Percentiles rank a stretch among this genome's conserved stretches.
Evolutionary conservation across 1,284 basidiomycete genomes (phyloP).

Genomic region (Ganoderma leucocontextum): DNA sequence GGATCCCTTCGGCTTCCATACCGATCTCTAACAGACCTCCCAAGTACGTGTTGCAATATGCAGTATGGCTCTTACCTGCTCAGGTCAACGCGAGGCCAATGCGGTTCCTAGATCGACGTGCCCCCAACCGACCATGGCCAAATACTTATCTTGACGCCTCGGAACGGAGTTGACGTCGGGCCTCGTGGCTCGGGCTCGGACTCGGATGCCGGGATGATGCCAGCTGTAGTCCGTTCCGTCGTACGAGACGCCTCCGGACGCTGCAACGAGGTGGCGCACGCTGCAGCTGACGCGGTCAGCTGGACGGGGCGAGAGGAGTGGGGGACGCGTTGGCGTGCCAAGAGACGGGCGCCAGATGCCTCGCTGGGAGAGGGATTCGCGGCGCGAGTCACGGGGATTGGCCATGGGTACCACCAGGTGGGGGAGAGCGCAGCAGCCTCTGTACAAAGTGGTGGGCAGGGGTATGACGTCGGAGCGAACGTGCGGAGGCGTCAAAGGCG

Average conservation of each 20-base stretch:
- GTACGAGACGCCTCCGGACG: neutral
- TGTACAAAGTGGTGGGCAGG: too few species aligned
- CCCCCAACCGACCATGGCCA: neutral
- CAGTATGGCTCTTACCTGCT: neutral
- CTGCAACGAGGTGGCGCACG: conserved; percentile 16
- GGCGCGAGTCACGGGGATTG: neutral
- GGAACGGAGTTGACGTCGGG: neutral
- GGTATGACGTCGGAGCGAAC: neutral
- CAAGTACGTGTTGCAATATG: neutral
- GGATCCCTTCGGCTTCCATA: neutral
- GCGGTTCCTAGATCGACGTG: conserved; percentile 3
- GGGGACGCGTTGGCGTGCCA: neutral
- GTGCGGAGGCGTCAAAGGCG: neutral
- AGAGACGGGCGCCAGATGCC: neutral
- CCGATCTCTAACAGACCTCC: neutral
- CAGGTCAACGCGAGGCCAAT: neutral
- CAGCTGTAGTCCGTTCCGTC: neutral
- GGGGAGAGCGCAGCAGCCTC: neutral
- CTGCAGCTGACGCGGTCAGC: conserved; percentile 27
- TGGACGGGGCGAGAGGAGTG: neutral
- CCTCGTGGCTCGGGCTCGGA: neutral
- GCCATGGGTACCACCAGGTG: neutral
- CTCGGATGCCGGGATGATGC: conserved; percentile 6
- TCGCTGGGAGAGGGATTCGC: neutral
- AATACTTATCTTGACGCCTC: neutral